These are phyloP conservation scores for Microbotryum scabiosae DNA, from an alignment of 1,284 basidiomycete species.

Conservation along the genomic window DNA sequence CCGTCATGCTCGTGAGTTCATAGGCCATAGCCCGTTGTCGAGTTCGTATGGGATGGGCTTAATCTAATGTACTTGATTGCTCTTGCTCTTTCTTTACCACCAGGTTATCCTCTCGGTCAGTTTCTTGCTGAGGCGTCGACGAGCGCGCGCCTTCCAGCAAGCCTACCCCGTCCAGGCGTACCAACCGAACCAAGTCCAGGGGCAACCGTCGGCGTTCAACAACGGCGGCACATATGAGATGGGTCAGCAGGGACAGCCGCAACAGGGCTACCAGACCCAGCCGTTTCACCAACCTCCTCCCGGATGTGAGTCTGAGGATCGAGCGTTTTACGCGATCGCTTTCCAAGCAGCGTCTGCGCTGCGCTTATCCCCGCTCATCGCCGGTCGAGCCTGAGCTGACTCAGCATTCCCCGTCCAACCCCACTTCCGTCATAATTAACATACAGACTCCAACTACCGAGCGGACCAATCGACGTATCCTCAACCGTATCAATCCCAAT, in stretches of 20 bases:
- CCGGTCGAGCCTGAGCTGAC: not conserved
- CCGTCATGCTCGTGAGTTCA: slow-evolving; percentile 5
- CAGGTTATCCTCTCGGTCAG: slow-evolving; percentile 15
- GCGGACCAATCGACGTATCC: no score
- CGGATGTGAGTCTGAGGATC: not conserved
- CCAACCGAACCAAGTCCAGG: not conserved
- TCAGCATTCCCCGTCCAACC: not conserved
- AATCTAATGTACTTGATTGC: no score
- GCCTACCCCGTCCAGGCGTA: slow-evolving; percentile 5
- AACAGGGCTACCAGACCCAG: not conserved
- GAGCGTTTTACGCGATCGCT: no score
- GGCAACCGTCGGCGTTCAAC: not conserved
- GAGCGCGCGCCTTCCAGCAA: slow-evolving; percentile 3
- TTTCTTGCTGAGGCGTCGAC: slow-evolving; percentile 11
- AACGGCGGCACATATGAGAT: not conserved
- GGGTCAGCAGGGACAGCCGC: not conserved
- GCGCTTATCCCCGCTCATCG: not conserved
- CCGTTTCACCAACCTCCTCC: not conserved
- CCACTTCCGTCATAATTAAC: not conserved
- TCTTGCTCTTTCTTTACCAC: no score
- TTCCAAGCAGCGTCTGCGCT: not conserved
- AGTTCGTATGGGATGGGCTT: no score
- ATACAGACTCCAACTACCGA: no score
- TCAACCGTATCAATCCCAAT: not conserved
- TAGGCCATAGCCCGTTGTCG: no score